Evolutionary conservation across 2,329 filamentous ascomycete species (phyloP).

Genomic region (Davidsoniella neocaledoniae): DNA sequence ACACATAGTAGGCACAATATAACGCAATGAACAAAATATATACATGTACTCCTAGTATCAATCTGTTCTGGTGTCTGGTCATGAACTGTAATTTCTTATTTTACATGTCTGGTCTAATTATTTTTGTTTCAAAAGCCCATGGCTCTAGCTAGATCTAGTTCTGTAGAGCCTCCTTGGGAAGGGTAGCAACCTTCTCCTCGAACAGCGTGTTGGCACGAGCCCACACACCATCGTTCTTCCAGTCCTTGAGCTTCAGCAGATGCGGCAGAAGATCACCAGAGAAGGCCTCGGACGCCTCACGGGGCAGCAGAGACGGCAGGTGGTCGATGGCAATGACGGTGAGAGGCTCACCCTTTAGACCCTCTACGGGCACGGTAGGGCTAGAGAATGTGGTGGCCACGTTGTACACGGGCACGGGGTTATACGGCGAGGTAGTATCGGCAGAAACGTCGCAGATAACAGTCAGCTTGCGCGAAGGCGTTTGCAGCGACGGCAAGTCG

Average conservation of each 20-base stretch:
- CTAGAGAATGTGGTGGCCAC: constrained; percentile 75
- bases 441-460: constrained; percentile 69
- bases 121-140: neutral
- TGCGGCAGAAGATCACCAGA: constrained; percentile 61
- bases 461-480: constrained; percentile 52
- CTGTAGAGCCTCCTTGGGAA: constrained; percentile 31
- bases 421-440: constrained; percentile 58
- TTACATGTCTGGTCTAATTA: neutral
- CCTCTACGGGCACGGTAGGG: constrained; percentile 63
- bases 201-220: constrained; percentile 69
- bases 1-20: neutral
- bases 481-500: constrained; percentile 49
- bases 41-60: neutral
- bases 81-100: neutral
- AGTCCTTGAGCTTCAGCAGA: constrained; percentile 60
- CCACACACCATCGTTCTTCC: constrained; percentile 63
- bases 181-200: constrained; percentile 57
- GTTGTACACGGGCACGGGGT: constrained; percentile 61
- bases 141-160: constrained; percentile 8
- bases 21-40: too few species aligned
- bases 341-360: constrained; percentile 41
- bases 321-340: constrained; percentile 82
- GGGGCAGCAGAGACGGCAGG: constrained; percentile 63
- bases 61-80: neutral
- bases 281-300: constrained; percentile 79